These are phyloP conservation scores for Tolypocladium tundrense DNA, from an alignment of 2,329 filamentous ascomycete species.

Conservation along the genomic window DNA sequence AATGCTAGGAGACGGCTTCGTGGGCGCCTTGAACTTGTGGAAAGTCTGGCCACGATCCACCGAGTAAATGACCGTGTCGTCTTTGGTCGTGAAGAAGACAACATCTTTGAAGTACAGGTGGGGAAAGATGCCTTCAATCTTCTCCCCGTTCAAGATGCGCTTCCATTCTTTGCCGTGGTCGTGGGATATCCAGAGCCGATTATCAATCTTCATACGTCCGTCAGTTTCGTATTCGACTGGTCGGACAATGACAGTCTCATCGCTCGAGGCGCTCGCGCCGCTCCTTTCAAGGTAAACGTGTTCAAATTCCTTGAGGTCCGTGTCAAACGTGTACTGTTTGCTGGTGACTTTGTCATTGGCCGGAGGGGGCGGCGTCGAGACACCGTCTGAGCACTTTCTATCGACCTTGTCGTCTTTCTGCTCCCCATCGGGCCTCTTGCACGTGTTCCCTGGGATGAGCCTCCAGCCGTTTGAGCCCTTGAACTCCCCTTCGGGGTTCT, in stretches of 20 bases:
- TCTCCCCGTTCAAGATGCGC: conserved; percentile 55
- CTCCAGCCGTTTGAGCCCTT: conserved; percentile 84
- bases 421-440: conserved; percentile 47
- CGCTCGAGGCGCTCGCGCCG: conserved; percentile 49
- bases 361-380: conserved; percentile 34
- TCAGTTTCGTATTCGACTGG: conserved; percentile 26
- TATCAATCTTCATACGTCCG: conserved; percentile 24
- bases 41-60: conserved; percentile 67
- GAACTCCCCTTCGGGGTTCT: conserved; percentile 58
- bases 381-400: conserved; percentile 60
- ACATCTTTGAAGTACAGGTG: conserved; percentile 75
- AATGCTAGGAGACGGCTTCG: conserved; percentile 28
- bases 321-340: conserved; percentile 52
- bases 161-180: conserved; percentile 88
- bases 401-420: conserved; percentile 67
- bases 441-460: conserved; percentile 75
- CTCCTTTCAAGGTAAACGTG: conserved; percentile 72
- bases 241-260: conserved; percentile 61
- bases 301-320: conserved; percentile 38
- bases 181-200: conserved; percentile 61
- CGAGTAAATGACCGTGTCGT: conserved; percentile 64
- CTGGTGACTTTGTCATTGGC: conserved; percentile 57
- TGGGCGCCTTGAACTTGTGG: conserved; percentile 61
- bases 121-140: conserved; percentile 61
- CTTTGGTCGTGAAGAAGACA: conserved; percentile 72